Conservation (phyloP, 306 rosid genomes). For the Dalbergia cochinchinensis region DNA sequence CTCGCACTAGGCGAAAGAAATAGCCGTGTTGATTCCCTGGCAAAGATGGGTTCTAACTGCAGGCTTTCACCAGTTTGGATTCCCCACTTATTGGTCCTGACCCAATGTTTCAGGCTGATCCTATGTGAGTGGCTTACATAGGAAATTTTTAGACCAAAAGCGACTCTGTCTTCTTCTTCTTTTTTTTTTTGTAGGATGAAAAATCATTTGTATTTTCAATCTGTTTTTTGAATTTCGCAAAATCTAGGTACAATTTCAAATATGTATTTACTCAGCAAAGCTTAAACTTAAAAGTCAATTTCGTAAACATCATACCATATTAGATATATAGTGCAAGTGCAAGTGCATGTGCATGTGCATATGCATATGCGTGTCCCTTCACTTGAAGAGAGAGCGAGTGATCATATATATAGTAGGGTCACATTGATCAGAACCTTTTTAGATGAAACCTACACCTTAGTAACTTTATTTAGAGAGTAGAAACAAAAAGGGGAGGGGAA, state of each 20-base stretch:
- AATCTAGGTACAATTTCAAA: not conserved
- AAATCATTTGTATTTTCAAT: too few relatives aligned
- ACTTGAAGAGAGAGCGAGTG: slow-evolving; percentile 23
- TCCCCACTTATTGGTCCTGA: too few relatives aligned
- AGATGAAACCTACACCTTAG: slow-evolving; percentile 10
- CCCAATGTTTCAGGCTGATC: too few relatives aligned
- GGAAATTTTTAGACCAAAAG: too few relatives aligned
- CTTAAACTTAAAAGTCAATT: not conserved
- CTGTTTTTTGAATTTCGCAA: not conserved
- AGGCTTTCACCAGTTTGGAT: too few relatives aligned
- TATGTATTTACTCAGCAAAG: not conserved
- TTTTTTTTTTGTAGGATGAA: too few relatives aligned
- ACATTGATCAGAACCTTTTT: slow-evolving; percentile 5
- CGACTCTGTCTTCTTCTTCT: too few relatives aligned
- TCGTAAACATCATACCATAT: not conserved
- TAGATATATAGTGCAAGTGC: slow-evolving; percentile 24
- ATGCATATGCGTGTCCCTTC: slow-evolving; percentile 49
- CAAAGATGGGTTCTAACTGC: too few relatives aligned
- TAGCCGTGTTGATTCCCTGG: too few relatives aligned
- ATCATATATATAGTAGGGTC: slow-evolving; percentile 15
- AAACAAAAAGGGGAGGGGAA: not conserved
- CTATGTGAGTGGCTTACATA: too few relatives aligned
- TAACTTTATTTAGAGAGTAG: slow-evolving; percentile 12
- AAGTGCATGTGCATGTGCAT: slow-evolving; percentile 44
- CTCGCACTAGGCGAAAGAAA: too few relatives aligned